Evolutionary conservation across 257 asterid species (phyloP).

Genomic region (Marsdenia floribunda): DNA sequence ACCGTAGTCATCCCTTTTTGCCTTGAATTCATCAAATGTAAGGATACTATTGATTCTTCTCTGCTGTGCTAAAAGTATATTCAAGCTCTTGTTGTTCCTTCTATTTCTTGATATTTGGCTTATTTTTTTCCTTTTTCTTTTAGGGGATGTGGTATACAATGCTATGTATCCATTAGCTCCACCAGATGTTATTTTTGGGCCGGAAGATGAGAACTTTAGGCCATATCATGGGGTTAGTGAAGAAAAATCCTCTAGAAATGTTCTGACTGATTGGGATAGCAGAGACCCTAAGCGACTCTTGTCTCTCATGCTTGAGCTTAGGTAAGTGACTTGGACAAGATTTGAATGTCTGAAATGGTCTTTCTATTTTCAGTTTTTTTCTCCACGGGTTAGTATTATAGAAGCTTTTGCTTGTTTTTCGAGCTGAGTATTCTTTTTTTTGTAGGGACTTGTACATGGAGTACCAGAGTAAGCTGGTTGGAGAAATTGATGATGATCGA

Average conservation of each 20-base stretch:
- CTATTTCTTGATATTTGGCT: conserved; percentile 5
- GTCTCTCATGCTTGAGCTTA: conserved; percentile 69
- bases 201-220: conserved; percentile 66
- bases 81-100: conserved; percentile 1
- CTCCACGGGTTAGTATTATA: neutral
- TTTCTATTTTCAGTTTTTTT: neutral
- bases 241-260: conserved; percentile 38
- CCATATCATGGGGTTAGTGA: conserved; percentile 37
- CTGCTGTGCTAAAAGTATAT: neutral
- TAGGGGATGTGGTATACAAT: conserved; percentile 86
- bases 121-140: conserved; percentile 14
- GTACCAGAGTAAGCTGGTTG: conserved; percentile 69
- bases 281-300: conserved; percentile 63
- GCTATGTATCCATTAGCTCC: conserved; percentile 74
- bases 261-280: conserved; percentile 67
- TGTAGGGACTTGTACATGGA: conserved; percentile 66
- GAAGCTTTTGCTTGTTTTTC: neutral
- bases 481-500: conserved; percentile 72
- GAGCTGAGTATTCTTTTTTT: conserved; percentile 10
- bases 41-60: conserved; percentile 16
- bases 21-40: conserved; percentile 75
- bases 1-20: conserved; percentile 81
- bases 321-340: conserved; percentile 32
- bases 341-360: neutral
- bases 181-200: conserved; percentile 83